phyloP scores from a whole-genome alignment of 2,329 filamentous ascomycete species.

The Cordyceps cateniannulata region DNA sequence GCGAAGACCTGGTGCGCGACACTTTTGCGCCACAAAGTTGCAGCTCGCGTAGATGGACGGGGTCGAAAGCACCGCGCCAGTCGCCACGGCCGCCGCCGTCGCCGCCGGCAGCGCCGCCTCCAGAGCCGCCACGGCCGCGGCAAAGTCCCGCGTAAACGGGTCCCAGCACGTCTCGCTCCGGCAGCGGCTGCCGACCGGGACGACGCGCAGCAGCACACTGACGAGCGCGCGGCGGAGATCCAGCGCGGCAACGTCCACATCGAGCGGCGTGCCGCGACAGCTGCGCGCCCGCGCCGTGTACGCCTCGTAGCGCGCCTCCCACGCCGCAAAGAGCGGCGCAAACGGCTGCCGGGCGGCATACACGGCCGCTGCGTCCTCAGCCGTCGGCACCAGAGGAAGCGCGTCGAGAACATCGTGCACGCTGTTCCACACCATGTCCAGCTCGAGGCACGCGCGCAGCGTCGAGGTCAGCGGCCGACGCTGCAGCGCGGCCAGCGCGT shows the following conservation, averaged over 20 bases:
- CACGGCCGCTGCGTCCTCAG: background rate
- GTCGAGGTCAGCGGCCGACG: background rate
- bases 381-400: background rate
- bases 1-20: background rate
- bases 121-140: background rate
- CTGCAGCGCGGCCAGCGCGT: background rate
- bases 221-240: background rate
- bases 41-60: background rate
- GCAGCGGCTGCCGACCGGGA: background rate
- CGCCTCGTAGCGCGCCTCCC: background rate
- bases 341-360: background rate
- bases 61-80: background rate
- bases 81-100: too few relatives aligned
- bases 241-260: background rate
- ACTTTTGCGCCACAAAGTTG: background rate
- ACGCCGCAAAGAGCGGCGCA: background rate
- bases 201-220: background rate
- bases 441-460: background rate
- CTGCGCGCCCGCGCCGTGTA: background rate
- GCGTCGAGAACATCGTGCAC: background rate
- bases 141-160: background rate
- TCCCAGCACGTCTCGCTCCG: background rate
- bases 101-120: background rate
- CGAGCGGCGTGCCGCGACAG: background rate
- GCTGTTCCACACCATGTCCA: conserved; percentile 2